These are phyloP conservation scores for Salicornia ramosissima DNA, from an alignment of 148 eudicot species.

Conservation along the genomic window DNA sequence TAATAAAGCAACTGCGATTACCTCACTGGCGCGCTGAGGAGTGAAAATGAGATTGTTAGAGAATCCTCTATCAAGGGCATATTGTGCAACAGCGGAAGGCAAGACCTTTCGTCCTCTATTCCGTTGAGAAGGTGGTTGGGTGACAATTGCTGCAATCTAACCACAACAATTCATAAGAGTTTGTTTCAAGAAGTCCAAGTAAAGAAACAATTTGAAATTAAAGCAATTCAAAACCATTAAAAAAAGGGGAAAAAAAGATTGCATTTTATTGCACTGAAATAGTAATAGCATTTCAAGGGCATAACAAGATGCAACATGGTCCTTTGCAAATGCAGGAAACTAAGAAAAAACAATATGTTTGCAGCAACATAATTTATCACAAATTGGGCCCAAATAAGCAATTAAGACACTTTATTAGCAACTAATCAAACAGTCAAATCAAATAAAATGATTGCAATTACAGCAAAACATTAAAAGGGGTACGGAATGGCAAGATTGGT, in stretches of 20 bases:
- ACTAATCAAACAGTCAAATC: background rate
- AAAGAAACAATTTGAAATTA: background rate
- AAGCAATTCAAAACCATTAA: background rate
- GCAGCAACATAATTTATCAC: background rate
- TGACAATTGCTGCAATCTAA: slow-evolving; percentile 87
- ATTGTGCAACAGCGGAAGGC: slow-evolving; percentile 89
- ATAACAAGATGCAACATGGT: background rate
- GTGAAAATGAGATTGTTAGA: slow-evolving; percentile 80
- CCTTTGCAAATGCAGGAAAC: slow-evolving; percentile 5
- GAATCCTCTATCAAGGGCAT: slow-evolving; percentile 81
- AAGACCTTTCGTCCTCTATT: slow-evolving; percentile 70
- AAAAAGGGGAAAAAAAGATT: background rate
- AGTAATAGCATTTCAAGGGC: background rate
- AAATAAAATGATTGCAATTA: background rate
- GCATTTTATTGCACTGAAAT: background rate
- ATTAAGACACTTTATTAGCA: background rate
- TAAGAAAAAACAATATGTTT: background rate
- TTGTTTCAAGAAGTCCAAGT: background rate
- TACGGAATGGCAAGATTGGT: background rate
- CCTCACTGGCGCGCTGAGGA: slow-evolving; percentile 78
- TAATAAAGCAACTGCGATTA: slow-evolving; percentile 29
- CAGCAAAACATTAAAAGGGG: background rate
- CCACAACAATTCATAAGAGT: slow-evolving; percentile 3
- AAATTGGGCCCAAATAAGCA: background rate
- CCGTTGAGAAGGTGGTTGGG: slow-evolving; percentile 83